phyloP scores from a whole-genome alignment of 805 yeast species.

The Cyberlindnera maritima region DNA sequence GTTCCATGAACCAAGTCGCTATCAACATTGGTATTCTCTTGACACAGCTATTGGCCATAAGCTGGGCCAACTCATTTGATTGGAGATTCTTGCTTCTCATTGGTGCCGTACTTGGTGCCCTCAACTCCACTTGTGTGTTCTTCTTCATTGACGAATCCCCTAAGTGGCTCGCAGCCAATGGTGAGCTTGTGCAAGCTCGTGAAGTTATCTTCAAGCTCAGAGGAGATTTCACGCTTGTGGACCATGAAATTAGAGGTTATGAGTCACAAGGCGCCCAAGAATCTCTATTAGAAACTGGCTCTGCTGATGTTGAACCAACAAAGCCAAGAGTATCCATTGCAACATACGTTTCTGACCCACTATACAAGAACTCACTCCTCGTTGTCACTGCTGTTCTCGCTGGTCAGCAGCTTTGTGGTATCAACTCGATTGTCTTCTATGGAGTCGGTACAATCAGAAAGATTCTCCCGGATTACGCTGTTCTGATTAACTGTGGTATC shows the following conservation, averaged over 20 bases:
- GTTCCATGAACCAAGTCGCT: constrained; percentile 86
- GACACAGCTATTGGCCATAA: constrained; percentile 73
- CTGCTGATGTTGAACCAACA: background rate
- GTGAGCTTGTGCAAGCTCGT: constrained; percentile 42
- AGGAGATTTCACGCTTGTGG: constrained; percentile 23
- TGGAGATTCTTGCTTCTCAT: constrained; percentile 75
- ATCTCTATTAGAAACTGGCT: constrained; percentile 1
- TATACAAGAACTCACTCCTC: constrained; percentile 54
- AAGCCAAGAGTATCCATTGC: constrained; percentile 26
- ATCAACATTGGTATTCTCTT: constrained; percentile 81
- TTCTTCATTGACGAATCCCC: constrained; percentile 71
- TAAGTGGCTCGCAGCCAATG: constrained; percentile 65
- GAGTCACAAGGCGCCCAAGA: constrained; percentile 4
- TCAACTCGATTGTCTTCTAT: constrained; percentile 88
- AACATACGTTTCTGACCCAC: constrained; percentile 49
- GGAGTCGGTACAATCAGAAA: constrained; percentile 83
- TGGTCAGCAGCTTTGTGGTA: constrained; percentile 91
- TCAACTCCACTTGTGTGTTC: constrained; percentile 41
- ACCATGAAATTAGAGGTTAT: constrained; percentile 19
- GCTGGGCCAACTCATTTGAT: constrained; percentile 56
- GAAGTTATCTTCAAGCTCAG: constrained; percentile 35
- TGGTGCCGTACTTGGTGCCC: constrained; percentile 53
- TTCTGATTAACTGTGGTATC: constrained; percentile 69
- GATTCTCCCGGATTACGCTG: constrained; percentile 69
- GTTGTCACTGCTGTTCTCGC: constrained; percentile 72